phyloP scores from a whole-genome alignment of 768 basidiomycete genomes.

The Naganishia friedmannii region DNA sequence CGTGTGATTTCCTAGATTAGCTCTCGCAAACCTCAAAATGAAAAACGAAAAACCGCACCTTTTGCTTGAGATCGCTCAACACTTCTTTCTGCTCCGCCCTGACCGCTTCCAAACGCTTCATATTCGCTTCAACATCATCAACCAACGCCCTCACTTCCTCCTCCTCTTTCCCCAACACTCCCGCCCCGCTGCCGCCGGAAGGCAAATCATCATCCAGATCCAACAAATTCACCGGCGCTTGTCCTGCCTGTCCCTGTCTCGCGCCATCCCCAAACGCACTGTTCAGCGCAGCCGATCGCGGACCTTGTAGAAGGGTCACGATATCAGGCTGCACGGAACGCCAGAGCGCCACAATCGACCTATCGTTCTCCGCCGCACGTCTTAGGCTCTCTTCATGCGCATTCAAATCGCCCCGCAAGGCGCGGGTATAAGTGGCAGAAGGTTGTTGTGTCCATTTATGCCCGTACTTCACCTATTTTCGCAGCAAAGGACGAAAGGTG shows the following conservation, averaged over 20 bases:
- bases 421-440: slow-evolving; percentile 68
- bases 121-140: slow-evolving; percentile 70
- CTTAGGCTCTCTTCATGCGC: slow-evolving; percentile 68
- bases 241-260: slow-evolving; percentile 57
- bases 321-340: slow-evolving; percentile 57
- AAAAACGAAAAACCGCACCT: slow-evolving; percentile 59
- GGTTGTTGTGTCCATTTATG: slow-evolving; percentile 85
- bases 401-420: slow-evolving; percentile 73
- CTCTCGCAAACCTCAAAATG: background rate
- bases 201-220: slow-evolving; percentile 72
- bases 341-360: slow-evolving; percentile 60
- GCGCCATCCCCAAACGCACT: slow-evolving; percentile 55
- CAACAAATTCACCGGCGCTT: slow-evolving; percentile 58
- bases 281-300: slow-evolving; percentile 62
- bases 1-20: slow-evolving; percentile 6
- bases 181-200: background rate
- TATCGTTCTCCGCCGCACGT: slow-evolving; percentile 73
- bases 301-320: slow-evolving; percentile 81
- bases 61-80: slow-evolving; percentile 91
- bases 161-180: slow-evolving; percentile 54
- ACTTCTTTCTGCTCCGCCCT: slow-evolving; percentile 78
- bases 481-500: background rate
- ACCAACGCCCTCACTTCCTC: slow-evolving; percentile 68
- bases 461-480: slow-evolving; percentile 67
- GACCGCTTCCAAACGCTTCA: slow-evolving; percentile 77